Base-by-base conservation (phyloP, 148 eudicot species). In the Rhododendron molle region DNA sequence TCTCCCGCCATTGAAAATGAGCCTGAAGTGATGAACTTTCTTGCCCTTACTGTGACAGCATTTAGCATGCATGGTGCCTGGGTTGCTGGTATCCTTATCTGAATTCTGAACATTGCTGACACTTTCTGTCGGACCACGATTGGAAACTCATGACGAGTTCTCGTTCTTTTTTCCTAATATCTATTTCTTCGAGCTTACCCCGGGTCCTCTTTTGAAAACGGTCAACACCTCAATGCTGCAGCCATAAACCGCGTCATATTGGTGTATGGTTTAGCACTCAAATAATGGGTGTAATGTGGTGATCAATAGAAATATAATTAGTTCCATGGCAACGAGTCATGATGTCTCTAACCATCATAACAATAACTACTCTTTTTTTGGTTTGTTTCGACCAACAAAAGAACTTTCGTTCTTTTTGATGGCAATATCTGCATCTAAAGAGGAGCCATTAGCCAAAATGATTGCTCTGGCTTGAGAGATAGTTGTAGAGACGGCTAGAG, bases 201-300 rank as follows among this genome's bases (percentile, higher is more conserved):
- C 87, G 20, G 89, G 87, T 38, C 89, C 95, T 88, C 97, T 91
- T 88, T 89, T 94, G 84, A 95, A 96, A 84, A 96, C 91, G 23
- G 99, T 97, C 92, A 96, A 91, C 78, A 96, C 86, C 91, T 96
- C 99, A 87, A 95, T 94, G 88, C 99, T 95, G 96, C 95, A 93
- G 86, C 85, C 86, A 89, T 65, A 82, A 50, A 30, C 81, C 85
- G 65, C 80, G 60, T 60, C 4, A 80, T 0, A 20, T 44, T 7
- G 78, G 38, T 44, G 50, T 83, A 67, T 26, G 58, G 69, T 46
- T 86, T 12, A 83, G 40, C 13, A 65, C 81, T 50, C 5, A 56
- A 74, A 76, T 83, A 14, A 81, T n/a, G 87, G 67, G n/a, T 34
- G 38, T 3, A 38, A 58, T 21, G 47, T 12, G 73, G 34, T 11